Percentiles rank a stretch among this genome's conserved stretches.
These are phyloP conservation scores for Phytophthora megakarya DNA, from an alignment of 352 stramenopile species.

Conservation along the genomic window DNA sequence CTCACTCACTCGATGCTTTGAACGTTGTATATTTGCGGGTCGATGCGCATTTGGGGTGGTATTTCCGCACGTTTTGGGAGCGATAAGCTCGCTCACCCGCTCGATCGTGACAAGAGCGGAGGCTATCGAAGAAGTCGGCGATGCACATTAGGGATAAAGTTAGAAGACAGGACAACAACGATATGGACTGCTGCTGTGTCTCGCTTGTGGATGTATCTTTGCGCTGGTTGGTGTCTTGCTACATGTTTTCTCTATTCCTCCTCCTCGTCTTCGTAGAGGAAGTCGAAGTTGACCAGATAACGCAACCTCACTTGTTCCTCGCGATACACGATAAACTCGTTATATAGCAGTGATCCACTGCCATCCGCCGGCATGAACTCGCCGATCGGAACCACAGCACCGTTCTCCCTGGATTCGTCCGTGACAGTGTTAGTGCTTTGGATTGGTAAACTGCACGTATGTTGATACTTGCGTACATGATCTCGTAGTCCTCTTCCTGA, in stretches of 20 bases:
- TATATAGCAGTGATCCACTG: constrained; percentile 66
- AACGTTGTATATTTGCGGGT: constrained; percentile 24
- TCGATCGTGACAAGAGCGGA: constrained; percentile 16
- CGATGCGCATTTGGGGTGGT: constrained; percentile 21
- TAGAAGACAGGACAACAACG: constrained; percentile 42
- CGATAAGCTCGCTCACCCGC: constrained; percentile 17
- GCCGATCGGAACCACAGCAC: constrained; percentile 60
- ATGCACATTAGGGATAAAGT: constrained; percentile 50
- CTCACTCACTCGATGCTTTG: constrained; percentile 29
- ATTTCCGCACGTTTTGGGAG: constrained; percentile 25
- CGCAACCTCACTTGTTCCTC: constrained; percentile 69
- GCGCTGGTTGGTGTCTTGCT: not conserved
- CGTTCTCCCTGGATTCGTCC: constrained; percentile 36
- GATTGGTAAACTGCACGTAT: not conserved
- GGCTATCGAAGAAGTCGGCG: constrained; percentile 33
- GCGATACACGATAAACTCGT: constrained; percentile 80
- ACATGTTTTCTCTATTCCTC: constrained; percentile 9
- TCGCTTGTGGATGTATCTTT: constrained; percentile 14
- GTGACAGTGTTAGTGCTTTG: not conserved
- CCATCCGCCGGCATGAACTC: constrained; percentile 57
- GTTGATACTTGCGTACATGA: constrained; percentile 42
- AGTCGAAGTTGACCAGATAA: constrained; percentile 63
- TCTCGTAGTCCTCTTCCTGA: constrained; percentile 46
- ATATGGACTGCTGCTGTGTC: constrained; percentile 32
- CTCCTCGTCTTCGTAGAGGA: constrained; percentile 46